phyloP scores from a whole-genome alignment of 2,329 filamentous ascomycete species.

The Aspergillus texensis region DNA sequence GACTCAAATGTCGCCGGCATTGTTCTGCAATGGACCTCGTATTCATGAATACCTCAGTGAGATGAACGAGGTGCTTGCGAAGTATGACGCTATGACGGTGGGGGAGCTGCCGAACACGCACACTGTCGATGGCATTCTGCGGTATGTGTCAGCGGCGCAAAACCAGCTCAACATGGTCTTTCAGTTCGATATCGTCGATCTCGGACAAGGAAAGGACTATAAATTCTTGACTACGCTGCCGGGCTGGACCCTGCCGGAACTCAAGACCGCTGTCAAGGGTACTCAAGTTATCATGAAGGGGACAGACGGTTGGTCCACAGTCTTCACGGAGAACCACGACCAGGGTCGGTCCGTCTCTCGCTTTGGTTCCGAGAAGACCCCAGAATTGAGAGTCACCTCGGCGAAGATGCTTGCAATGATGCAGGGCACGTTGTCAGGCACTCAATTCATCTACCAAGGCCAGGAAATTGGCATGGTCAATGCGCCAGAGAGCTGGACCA shows the following conservation, averaged over 20 bases:
- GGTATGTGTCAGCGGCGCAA: conserved; percentile 57
- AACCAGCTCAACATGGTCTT: conserved; percentile 72
- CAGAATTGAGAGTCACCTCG: conserved; percentile 50
- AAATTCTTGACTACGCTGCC: conserved; percentile 55
- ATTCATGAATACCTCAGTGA: conserved; percentile 61
- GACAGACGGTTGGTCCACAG: conserved; percentile 64
- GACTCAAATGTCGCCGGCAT: conserved; percentile 65
- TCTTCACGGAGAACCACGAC: conserved; percentile 69
- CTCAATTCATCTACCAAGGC: conserved; percentile 68
- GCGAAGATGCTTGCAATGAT: conserved; percentile 64
- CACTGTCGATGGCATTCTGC: conserved; percentile 59
- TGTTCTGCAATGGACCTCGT: conserved; percentile 59
- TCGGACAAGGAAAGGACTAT: conserved; percentile 55
- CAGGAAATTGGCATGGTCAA: conserved; percentile 70
- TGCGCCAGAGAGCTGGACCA: conserved; percentile 60
- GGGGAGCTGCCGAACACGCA: conserved; percentile 60
- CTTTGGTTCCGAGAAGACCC: conserved; percentile 56
- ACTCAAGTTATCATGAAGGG: conserved; percentile 62
- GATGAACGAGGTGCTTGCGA: conserved; percentile 54
- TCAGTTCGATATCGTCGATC: conserved; percentile 68
- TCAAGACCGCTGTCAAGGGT: conserved; percentile 56
- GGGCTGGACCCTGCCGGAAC: conserved; percentile 51
- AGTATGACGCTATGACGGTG: conserved; percentile 62
- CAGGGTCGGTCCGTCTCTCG: conserved; percentile 62
- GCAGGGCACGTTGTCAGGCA: conserved; percentile 60